phyloP scores from a whole-genome alignment of 805 yeast genomes.

The Saccharomycopsis sp. region DNA sequence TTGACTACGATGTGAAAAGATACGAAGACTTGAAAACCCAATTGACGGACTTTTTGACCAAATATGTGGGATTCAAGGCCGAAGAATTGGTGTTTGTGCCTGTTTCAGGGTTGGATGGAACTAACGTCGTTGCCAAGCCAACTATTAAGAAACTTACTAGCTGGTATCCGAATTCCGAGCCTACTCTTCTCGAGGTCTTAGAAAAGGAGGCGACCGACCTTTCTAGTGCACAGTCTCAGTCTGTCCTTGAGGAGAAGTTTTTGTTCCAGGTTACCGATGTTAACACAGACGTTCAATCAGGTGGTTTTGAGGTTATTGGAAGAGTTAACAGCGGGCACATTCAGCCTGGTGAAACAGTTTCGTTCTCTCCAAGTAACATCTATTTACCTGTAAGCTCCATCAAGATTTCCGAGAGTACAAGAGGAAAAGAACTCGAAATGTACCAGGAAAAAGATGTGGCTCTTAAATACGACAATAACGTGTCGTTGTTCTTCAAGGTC shows the following conservation, averaged over 20 bases:
- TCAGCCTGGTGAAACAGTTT: constrained; percentile 63
- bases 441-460: constrained; percentile 13
- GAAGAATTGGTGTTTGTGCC: constrained; percentile 50
- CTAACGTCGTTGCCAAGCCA: constrained; percentile 48
- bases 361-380: constrained; percentile 47
- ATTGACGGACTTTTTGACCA: constrained; percentile 44
- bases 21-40: constrained; percentile 45
- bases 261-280: constrained; percentile 61
- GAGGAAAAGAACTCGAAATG: constrained; percentile 16
- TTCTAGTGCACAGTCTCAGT: constrained; percentile 18
- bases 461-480: constrained; percentile 20
- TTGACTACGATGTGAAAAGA: constrained; percentile 48
- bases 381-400: constrained; percentile 13
- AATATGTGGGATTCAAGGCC: constrained; percentile 42
- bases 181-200: constrained; percentile 80
- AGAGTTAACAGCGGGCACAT: constrained; percentile 61
- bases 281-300: constrained; percentile 38
- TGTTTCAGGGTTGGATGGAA: constrained; percentile 62
- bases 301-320: constrained; percentile 52
- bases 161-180: constrained; percentile 93
- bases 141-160: constrained; percentile 28
- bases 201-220: constrained; percentile 40
- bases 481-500: constrained; percentile 18
- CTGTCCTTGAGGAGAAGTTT: constrained; percentile 38
- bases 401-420: constrained; percentile 11